Percentiles rank a stretch among this genome's conserved stretches.
Conservation (phyloP, 163 green algal genomes). For the Trebouxia gelatinosa region DNA sequence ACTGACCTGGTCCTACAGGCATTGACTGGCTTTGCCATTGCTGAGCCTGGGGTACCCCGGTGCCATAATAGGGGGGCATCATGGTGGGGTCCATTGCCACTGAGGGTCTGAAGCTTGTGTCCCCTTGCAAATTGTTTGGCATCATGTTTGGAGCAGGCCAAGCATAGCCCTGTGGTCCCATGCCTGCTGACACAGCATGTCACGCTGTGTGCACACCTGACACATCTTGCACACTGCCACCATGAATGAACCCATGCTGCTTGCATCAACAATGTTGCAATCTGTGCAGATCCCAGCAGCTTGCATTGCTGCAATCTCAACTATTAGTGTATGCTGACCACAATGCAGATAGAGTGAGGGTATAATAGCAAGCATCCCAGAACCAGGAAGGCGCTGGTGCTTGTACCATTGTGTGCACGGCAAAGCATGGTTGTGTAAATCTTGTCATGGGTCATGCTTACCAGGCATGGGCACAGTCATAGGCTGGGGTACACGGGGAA, state of each 20-base stretch:
- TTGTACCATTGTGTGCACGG: no score
- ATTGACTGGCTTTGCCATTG: conserved; percentile 17
- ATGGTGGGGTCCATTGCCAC: conserved; percentile 22
- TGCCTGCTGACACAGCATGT: neutral
- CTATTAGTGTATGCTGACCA: neutral
- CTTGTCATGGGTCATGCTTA: no score
- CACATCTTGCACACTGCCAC: neutral
- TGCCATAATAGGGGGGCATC: conserved; percentile 9
- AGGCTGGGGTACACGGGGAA: conserved; percentile 8
- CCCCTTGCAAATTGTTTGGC: conserved; percentile 3
- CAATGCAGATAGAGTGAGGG: neutral
- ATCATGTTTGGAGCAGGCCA: conserved; percentile 20
- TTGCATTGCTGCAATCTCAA: neutral
- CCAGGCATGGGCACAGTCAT: conserved; percentile 15
- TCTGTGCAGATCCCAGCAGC: neutral
- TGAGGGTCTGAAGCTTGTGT: conserved; percentile 6
- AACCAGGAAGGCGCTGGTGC: no score
- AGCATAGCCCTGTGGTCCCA: conserved; percentile 23
- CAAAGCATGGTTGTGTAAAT: no score
- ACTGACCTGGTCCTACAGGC: neutral
- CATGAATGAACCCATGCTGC: neutral
- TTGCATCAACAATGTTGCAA: neutral
- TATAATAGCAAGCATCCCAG: neutral
- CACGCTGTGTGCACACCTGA: neutral
- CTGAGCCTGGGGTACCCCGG: conserved; percentile 3